Evolutionary conservation across 345 rosid genomes (phyloP), one percentile per base, ranked within the genome.

Genomic region (Brassica incana): DNA sequence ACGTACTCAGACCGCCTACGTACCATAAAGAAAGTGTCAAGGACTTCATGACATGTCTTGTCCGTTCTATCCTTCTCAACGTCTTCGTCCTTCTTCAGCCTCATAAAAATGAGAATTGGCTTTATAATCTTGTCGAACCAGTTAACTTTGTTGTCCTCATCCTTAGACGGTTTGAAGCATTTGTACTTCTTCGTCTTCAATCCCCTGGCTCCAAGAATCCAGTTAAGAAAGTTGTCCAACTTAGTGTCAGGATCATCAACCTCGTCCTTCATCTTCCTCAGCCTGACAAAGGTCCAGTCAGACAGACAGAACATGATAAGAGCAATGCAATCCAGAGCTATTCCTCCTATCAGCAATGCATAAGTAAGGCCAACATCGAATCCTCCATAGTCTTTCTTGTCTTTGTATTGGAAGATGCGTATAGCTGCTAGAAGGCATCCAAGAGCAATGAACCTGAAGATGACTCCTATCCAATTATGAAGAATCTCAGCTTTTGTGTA

Each of bases 1-100:
- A 90, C 75, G 10, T 78, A 82, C 33, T 84, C 88, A 11, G 86
- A 86, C 92, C 95, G 90, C 65, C 92, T 80, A 5, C 91, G 86
- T 58, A 69, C 67, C 2, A 77, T 5, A 8, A 86, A 23, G 1
- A 69, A 67, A 2, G 87, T 87, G 40, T 69, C 63, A 8, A 86
- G 52, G 8, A 83, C 88, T 5, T 4, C 0, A 18, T 82, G 78
- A 30, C 48, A 56, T 25, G 30, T 8, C 25, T 48, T 15, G 68
- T 50, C 18, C 58, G 16, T n/a, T 14, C 56, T 2, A 50, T 50
- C 58, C 58, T n/a, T 50, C 58, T 50, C 72, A 73, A 25, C 8
- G 0, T 9, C 3, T 11, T 1, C 25, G 2, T 29, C 14, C 70
- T 67, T 36, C 58, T 54, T 16, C 32, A 71, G 73, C 15, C 5